These are phyloP conservation scores for Saccharomycopsis sp. DNA, from an alignment of 805 yeast species.

Conservation along the genomic window DNA sequence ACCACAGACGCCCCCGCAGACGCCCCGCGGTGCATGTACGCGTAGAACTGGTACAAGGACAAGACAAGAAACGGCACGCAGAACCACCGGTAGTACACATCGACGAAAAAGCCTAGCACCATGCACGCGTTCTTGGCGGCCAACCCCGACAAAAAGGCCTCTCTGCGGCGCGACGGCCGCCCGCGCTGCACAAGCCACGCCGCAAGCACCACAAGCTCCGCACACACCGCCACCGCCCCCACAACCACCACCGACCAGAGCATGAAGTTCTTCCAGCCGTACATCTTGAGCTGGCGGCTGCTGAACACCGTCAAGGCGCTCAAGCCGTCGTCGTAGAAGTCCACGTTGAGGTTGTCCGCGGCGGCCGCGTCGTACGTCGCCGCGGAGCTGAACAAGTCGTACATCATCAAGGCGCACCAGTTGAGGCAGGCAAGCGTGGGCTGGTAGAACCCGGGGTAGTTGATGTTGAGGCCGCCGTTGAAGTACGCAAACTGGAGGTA, in stretches of 20 bases:
- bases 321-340: slow-evolving; percentile 35
- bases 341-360: slow-evolving; percentile 36
- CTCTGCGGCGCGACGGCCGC: neutral
- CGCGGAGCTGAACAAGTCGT: slow-evolving; percentile 20
- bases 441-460: slow-evolving; percentile 58
- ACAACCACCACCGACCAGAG: slow-evolving; percentile 23
- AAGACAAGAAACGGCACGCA: slow-evolving; percentile 40
- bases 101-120: slow-evolving; percentile 31
- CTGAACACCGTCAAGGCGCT: slow-evolving; percentile 31
- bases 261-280: slow-evolving; percentile 41
- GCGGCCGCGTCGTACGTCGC: slow-evolving; percentile 24
- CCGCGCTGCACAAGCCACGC: slow-evolving; percentile 7
- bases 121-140: slow-evolving; percentile 25
- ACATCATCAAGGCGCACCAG: slow-evolving; percentile 48
- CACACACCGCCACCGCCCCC: neutral
- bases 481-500: slow-evolving; percentile 57
- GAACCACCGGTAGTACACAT: slow-evolving; percentile 31
- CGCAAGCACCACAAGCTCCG: slow-evolving; percentile 2
- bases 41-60: slow-evolving; percentile 26
- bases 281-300: slow-evolving; percentile 5
- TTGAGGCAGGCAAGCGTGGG: slow-evolving; percentile 44
- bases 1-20: slow-evolving; percentile 21
- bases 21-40: slow-evolving; percentile 1
- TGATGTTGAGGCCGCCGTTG: slow-evolving; percentile 45
- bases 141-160: slow-evolving; percentile 17